Evolutionary conservation across 164 flowering plant genomes (phyloP).

Genomic region (Pachysandra terminalis): DNA sequence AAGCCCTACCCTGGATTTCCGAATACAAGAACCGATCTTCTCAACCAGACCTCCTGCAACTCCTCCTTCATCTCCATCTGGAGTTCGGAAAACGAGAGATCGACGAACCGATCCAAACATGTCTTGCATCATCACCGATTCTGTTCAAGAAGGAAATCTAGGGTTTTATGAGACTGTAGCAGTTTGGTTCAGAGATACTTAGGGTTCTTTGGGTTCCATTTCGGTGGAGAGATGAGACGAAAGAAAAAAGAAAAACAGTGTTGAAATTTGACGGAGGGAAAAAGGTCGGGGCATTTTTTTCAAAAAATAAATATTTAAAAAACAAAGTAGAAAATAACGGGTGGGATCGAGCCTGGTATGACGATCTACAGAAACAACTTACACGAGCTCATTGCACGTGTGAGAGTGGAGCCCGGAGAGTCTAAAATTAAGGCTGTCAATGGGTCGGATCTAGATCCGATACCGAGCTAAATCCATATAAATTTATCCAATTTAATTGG

Average conservation of each 20-base stretch:
- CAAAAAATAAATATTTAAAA: slow-evolving; percentile 7
- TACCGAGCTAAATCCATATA: too few species aligned
- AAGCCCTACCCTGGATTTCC: slow-evolving; percentile 75
- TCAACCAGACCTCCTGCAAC: slow-evolving; percentile 53
- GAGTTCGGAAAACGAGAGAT: slow-evolving; percentile 61
- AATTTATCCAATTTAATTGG: too few species aligned
- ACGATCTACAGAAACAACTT: too few species aligned
- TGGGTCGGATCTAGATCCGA: too few species aligned
- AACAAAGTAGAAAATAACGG: too few species aligned
- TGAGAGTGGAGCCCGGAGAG: too few species aligned
- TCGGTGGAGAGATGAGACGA: neutral
- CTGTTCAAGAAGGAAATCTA: neutral
- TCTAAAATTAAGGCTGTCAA: too few species aligned
- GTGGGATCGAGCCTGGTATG: too few species aligned
- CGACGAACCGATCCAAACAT: slow-evolving; percentile 75
- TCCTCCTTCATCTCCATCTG: slow-evolving; percentile 37
- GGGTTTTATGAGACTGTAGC: slow-evolving; percentile 1
- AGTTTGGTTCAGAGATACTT: neutral
- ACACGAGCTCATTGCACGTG: too few species aligned
- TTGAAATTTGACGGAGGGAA: slow-evolving; percentile 27
- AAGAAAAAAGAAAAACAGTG: slow-evolving; percentile 7
- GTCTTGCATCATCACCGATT: slow-evolving; percentile 64
- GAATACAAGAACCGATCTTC: slow-evolving; percentile 65
- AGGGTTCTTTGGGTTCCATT: slow-evolving; percentile 18
- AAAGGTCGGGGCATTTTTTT: slow-evolving; percentile 13